A percentile compares a stretch with the other conserved stretches of the same genome.
Evolutionary conservation across 192 early-diverging fungal genomes (phyloP).

Genomic region (Coemansia sp.): DNA sequence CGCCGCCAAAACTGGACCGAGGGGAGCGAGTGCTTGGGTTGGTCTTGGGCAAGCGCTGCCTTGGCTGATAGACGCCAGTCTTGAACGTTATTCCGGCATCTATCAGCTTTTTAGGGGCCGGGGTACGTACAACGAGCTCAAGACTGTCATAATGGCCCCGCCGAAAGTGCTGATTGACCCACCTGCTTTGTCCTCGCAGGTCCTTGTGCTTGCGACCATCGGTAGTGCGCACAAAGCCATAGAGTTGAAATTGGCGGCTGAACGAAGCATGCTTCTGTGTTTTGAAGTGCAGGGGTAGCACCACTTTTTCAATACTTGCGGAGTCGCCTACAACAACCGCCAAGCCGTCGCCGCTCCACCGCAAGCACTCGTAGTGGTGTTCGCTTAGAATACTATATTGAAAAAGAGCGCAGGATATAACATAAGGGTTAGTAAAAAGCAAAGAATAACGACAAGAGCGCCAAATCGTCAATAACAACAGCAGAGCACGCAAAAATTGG

Average conservation of each 20-base stretch:
- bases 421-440: not conserved
- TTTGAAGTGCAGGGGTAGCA: slow-evolving; percentile 22
- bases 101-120: not conserved
- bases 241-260: slow-evolving; percentile 48
- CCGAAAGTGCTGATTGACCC: slow-evolving; percentile 13
- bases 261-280: slow-evolving; percentile 34
- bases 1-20: not conserved
- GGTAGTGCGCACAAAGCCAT: slow-evolving; percentile 31
- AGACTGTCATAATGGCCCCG: slow-evolving; percentile 15
- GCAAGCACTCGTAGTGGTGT: slow-evolving; percentile 3
- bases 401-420: no score
- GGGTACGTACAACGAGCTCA: slow-evolving; percentile 1
- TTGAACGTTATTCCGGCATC: not conserved
- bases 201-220: slow-evolving; percentile 42
- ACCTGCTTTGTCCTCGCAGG: slow-evolving; percentile 6
- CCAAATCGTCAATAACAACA: not conserved
- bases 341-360: slow-evolving; percentile 28
- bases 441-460: not conserved
- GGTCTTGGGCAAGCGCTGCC: not conserved
- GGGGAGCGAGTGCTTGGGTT: not conserved
- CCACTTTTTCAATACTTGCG: not conserved
- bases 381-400: slow-evolving; percentile 20
- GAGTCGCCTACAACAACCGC: slow-evolving; percentile 10
- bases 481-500: not conserved
- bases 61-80: not conserved